These are phyloP conservation scores for Urochloa ruziziensis DNA, from an alignment of 176 grass and related monocot genomes.

Conservation along the genomic window DNA sequence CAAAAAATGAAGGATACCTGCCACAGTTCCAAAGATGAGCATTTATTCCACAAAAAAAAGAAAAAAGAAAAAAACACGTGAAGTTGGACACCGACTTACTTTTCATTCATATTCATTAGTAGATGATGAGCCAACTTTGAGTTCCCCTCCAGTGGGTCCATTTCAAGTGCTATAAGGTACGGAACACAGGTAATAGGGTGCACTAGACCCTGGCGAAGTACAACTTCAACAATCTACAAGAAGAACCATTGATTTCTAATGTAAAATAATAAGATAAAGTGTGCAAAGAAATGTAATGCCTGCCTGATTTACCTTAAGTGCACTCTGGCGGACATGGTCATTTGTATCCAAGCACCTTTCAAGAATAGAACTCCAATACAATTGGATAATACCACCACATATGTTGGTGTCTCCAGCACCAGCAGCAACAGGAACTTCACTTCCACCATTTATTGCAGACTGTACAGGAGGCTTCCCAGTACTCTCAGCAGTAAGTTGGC, in stretches of 20 bases:
- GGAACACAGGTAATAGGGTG: conserved; percentile 97
- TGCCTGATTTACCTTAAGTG: conserved; percentile 72
- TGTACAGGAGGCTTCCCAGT: conserved; percentile 40
- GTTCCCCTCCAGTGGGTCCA: conserved; percentile 79
- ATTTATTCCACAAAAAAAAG: neutral
- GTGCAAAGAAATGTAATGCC: conserved; percentile 18
- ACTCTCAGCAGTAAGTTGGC: conserved; percentile 61
- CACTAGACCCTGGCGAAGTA: conserved; percentile 92
- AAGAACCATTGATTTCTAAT: conserved; percentile 18
- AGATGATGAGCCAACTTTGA: conserved; percentile 95
- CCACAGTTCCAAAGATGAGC: conserved; percentile 28
- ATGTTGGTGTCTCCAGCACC: conserved; percentile 99
- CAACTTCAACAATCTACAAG: conserved; percentile 94
- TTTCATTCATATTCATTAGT: conserved; percentile 98
- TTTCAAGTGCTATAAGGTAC: conserved; percentile 95
- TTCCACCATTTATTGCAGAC: conserved; percentile 51
- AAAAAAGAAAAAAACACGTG: conserved; percentile 12
- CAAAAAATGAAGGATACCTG: conserved; percentile 97
- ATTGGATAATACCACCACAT: conserved; percentile 96
- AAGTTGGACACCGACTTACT: conserved; percentile 53
- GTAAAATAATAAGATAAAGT: neutral
- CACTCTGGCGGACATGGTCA: conserved; percentile 79
- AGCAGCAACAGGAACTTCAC: conserved; percentile 89
- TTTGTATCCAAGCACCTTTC: conserved; percentile 81
- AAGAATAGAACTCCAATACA: conserved; percentile 95